Conservation (phyloP, 371 early-diverging fungal species). For the Mucor velutinosus region DNA sequence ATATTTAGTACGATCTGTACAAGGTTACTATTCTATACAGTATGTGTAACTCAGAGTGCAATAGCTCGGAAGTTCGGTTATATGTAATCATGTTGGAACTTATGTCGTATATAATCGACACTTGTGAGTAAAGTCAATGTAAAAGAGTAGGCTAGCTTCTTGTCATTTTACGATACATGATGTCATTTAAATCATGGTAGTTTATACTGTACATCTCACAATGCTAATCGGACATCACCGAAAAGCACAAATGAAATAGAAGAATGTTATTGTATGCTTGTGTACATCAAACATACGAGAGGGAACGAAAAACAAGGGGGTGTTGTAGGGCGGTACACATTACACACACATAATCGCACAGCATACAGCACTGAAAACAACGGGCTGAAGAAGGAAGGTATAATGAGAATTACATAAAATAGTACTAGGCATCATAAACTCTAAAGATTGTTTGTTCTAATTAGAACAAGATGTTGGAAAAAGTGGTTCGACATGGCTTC, state of each 20-base stretch:
- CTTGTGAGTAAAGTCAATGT: neutral
- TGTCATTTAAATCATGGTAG: slow-evolving; percentile 1
- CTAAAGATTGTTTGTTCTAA: neutral
- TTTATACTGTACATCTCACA: neutral
- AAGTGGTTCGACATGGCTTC: neutral
- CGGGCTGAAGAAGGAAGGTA: neutral
- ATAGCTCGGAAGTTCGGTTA: slow-evolving; percentile 16
- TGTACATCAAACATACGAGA: neutral
- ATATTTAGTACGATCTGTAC: slow-evolving; percentile 1
- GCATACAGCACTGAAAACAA: neutral
- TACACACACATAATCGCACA: neutral
- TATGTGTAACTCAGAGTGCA: slow-evolving; percentile 5
- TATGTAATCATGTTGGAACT: neutral
- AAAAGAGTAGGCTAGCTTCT: neutral
- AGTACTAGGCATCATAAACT: neutral
- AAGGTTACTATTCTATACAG: neutral
- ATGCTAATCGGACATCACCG: neutral
- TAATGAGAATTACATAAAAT: neutral
- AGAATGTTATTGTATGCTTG: slow-evolving; percentile 3
- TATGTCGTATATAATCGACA: neutral
- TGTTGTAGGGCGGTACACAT: neutral
- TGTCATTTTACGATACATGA: neutral
- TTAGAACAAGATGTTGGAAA: neutral
- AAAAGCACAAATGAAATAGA: neutral
- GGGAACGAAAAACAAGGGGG: neutral